These are phyloP conservation scores for Aspergillus cejpii DNA, from an alignment of 2,329 filamentous ascomycete species.

Conservation along the genomic window DNA sequence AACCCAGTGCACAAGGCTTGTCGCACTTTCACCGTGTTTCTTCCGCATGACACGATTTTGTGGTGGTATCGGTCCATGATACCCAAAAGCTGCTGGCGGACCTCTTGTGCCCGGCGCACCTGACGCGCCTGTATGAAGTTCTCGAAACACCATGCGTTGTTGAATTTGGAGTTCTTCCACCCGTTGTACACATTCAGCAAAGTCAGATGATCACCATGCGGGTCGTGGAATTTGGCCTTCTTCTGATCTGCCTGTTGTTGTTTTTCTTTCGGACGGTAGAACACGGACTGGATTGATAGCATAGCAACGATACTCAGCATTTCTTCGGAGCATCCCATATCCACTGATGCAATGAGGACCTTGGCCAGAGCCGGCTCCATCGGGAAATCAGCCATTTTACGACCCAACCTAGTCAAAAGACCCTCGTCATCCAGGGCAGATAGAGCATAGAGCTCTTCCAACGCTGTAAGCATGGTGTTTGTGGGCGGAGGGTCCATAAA, in stretches of 20 bases:
- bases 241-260: slow-evolving; percentile 94
- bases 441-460: slow-evolving; percentile 91
- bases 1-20: slow-evolving; percentile 87
- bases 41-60: slow-evolving; percentile 72
- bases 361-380: slow-evolving; percentile 94
- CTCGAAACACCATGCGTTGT: slow-evolving; percentile 89
- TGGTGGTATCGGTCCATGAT: slow-evolving; percentile 93
- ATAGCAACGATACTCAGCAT: slow-evolving; percentile 91
- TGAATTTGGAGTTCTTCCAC: slow-evolving; percentile 83
- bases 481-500: slow-evolving; percentile 98
- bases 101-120: slow-evolving; percentile 84
- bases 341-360: slow-evolving; percentile 77
- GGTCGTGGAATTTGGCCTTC: slow-evolving; percentile 95
- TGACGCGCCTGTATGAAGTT: slow-evolving; percentile 92
- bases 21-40: slow-evolving; percentile 78
- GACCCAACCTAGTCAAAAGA: slow-evolving; percentile 78
- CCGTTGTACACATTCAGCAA: slow-evolving; percentile 93
- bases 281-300: slow-evolving; percentile 79
- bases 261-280: slow-evolving; percentile 96
- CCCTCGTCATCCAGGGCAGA: slow-evolving; percentile 93
- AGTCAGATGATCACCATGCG: slow-evolving; percentile 87
- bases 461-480: slow-evolving; percentile 92
- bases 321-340: slow-evolving; percentile 86
- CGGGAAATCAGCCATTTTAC: slow-evolving; percentile 97
- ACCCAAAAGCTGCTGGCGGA: slow-evolving; percentile 81